phyloP scores from a whole-genome alignment of 1,284 basidiomycete species.

The Leccinum discolor region DNA sequence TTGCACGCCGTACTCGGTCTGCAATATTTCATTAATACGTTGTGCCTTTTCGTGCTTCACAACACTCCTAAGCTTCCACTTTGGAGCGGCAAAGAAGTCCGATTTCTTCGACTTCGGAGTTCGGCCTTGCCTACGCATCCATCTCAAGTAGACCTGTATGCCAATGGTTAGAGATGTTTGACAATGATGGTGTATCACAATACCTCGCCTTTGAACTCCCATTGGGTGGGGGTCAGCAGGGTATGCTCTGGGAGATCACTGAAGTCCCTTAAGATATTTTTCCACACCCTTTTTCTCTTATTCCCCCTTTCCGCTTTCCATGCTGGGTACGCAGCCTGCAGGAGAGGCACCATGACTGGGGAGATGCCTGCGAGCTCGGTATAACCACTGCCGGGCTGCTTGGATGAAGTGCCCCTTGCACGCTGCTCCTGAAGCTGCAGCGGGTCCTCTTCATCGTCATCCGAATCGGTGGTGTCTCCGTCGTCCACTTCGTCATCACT shows the following conservation, averaged over 20 bases:
- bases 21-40: neutral
- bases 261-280: neutral
- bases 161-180: neutral
- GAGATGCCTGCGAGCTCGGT: neutral
- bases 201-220: neutral
- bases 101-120: neutral
- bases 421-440: neutral
- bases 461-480: neutral
- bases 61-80: neutral
- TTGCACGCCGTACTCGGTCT: neutral
- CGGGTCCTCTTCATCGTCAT: neutral
- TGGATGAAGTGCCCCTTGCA: neutral
- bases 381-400: neutral
- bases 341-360: neutral
- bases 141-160: neutral
- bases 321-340: neutral
- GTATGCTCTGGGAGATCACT: neutral
- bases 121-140: neutral
- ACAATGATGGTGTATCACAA: neutral
- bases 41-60: neutral
- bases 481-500: neutral
- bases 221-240: neutral
- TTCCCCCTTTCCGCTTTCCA: neutral
- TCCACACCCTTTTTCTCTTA: neutral
- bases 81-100: neutral